A percentile compares a stretch with the other conserved stretches of the same genome.
phyloP scores from a whole-genome alignment of 1,139 yeast species.

The Geotrichum reessii region DNA sequence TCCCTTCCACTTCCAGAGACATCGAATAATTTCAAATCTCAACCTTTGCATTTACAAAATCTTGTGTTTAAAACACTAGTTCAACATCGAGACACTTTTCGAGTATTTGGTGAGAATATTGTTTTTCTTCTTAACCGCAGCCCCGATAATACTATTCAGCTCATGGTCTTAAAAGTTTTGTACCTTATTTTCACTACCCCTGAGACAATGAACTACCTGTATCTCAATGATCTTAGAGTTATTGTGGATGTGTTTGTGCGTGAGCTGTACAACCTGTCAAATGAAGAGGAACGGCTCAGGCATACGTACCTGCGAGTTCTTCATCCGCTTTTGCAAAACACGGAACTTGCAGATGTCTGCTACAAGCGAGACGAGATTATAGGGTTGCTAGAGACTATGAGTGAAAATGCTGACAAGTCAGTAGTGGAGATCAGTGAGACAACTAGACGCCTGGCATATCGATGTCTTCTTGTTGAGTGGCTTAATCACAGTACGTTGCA shows the following conservation, averaged over 20 bases:
- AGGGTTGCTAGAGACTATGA: slow-evolving; percentile 47
- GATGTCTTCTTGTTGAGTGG: slow-evolving; percentile 59
- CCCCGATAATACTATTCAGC: slow-evolving; percentile 63
- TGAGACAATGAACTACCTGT: slow-evolving; percentile 59
- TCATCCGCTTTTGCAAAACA: slow-evolving; percentile 61
- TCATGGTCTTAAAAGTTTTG: slow-evolving; percentile 71
- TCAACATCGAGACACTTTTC: slow-evolving; percentile 34
- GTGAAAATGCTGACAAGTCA: slow-evolving; percentile 20
- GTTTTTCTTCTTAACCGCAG: slow-evolving; percentile 71
- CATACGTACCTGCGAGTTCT: slow-evolving; percentile 74
- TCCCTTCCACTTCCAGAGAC: neutral
- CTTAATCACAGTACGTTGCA: slow-evolving; percentile 33
- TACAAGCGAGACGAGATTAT: slow-evolving; percentile 57
- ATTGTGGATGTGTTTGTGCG: slow-evolving; percentile 80
- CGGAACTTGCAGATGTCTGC: slow-evolving; percentile 42
- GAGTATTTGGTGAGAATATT: slow-evolving; percentile 50
- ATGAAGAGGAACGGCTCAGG: slow-evolving; percentile 56
- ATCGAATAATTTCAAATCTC: neutral
- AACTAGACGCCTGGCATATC: slow-evolving; percentile 55
- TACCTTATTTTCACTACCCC: slow-evolving; percentile 69
- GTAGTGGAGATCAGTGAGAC: slow-evolving; percentile 28
- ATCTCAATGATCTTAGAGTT: slow-evolving; percentile 79
- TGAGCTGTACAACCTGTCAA: slow-evolving; percentile 64
- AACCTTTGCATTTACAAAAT: slow-evolving; percentile 25
- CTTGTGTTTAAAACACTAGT: slow-evolving; percentile 31